A percentile compares a stretch with the other conserved stretches of the same genome.
phyloP scores from a whole-genome alignment of 2,329 filamentous ascomycete species.

The Exophiala alcalophila region DNA sequence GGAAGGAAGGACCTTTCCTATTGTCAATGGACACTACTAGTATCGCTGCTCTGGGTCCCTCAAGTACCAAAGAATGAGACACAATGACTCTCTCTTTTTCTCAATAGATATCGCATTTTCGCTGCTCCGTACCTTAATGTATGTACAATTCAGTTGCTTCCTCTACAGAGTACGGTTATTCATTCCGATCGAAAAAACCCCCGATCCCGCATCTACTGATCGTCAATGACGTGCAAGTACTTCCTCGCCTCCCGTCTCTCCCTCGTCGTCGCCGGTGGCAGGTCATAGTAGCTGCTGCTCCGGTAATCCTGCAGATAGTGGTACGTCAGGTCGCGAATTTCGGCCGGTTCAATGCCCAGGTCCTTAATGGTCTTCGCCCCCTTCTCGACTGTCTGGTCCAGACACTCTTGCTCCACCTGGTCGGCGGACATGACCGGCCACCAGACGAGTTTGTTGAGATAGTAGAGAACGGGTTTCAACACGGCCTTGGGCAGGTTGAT shows the following conservation, averaged over 20 bases:
- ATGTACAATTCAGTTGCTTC: too few species aligned
- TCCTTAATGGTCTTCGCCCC: constrained; percentile 94
- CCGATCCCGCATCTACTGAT: constrained; percentile 62
- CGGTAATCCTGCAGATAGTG: constrained; percentile 94
- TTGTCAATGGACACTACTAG: too few species aligned
- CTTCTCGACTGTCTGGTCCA: constrained; percentile 87
- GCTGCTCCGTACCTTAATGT: too few species aligned
- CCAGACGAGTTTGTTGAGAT: constrained; percentile 82
- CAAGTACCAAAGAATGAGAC: too few species aligned
- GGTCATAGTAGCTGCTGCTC: constrained; percentile 82
- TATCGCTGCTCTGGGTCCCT: too few species aligned
- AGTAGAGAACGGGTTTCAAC: constrained; percentile 68
- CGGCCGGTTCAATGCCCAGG: constrained; percentile 81
- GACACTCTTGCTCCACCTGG: constrained; percentile 85
- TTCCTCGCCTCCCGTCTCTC: constrained; percentile 95
- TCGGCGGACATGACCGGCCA: constrained; percentile 78
- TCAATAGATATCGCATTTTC: too few species aligned
- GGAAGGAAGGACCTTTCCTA: too few species aligned
- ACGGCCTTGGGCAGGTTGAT: constrained; percentile 83
- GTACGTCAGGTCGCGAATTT: constrained; percentile 83
- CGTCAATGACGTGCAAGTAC: constrained; percentile 90
- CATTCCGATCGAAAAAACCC: too few species aligned
- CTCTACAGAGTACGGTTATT: too few species aligned
- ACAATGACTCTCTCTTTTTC: too few species aligned
- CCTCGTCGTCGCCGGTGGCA: constrained; percentile 89